Evolutionary conservation across 495 filamentous ascomycete species (phyloP).

Genomic region (Aspergillus baeticus): DNA sequence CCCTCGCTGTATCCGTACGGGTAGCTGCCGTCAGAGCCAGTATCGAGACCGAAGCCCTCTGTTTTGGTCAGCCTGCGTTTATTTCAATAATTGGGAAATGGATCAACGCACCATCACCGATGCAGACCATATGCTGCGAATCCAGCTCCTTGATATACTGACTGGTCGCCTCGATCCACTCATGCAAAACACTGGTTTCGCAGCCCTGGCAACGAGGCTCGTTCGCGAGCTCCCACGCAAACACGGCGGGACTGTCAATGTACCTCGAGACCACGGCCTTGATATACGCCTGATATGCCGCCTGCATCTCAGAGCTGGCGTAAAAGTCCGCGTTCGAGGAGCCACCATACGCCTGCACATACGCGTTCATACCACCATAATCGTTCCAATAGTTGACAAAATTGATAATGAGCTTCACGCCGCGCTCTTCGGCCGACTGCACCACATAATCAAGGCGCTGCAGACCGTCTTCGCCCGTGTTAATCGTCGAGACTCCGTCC

Average conservation of each 20-base stretch:
- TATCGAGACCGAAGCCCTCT: constrained; percentile 42
- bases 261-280: constrained; percentile 61
- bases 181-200: constrained; percentile 51
- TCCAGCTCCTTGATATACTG: constrained; percentile 68
- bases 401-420: constrained; percentile 60
- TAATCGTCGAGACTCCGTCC: constrained; percentile 56
- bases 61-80: not conserved
- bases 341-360: constrained; percentile 61
- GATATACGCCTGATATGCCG: constrained; percentile 62
- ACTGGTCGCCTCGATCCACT: constrained; percentile 61
- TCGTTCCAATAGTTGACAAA: constrained; percentile 46
- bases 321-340: constrained; percentile 55
- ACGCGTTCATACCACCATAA: constrained; percentile 48
- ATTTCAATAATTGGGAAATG: not conserved
- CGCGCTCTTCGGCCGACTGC: constrained; percentile 52
- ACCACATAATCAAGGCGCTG: constrained; percentile 68
- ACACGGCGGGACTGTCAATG: constrained; percentile 52
- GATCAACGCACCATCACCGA: constrained; percentile 49
- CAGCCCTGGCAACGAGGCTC: constrained; percentile 68
- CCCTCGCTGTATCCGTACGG: constrained; percentile 61
- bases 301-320: constrained; percentile 52
- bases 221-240: constrained; percentile 75
- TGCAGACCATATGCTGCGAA: constrained; percentile 60
- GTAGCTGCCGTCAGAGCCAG: constrained; percentile 50
- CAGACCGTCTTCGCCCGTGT: constrained; percentile 64